Conservation (phyloP, 225 moss, liverwort and hornwort genomes). For the Pleurozium schreberi region DNA sequence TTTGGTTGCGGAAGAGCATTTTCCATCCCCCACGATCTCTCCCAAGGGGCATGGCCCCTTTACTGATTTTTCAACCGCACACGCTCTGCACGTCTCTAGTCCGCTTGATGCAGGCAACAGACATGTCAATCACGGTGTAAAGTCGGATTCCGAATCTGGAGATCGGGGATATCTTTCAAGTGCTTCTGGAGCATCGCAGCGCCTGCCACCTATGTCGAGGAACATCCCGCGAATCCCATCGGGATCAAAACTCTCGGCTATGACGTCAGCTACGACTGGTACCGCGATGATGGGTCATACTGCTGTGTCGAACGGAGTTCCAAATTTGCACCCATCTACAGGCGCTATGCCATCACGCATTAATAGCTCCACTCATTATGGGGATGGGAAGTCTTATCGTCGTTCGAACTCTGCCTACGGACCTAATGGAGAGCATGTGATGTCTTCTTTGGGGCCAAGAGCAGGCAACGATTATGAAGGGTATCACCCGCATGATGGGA, state of each 20-base stretch:
- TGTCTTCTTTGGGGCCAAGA: constrained; percentile 17
- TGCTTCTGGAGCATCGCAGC: constrained; percentile 22
- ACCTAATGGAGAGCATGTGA: constrained; percentile 26
- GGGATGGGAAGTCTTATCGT: constrained; percentile 19
- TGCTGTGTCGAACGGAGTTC: constrained; percentile 21
- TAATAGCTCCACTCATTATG: constrained; percentile 9
- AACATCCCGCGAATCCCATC: constrained; percentile 33
- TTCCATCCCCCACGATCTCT: constrained; percentile 24
- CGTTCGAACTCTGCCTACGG: constrained; percentile 25
- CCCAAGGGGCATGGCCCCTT: constrained; percentile 13
- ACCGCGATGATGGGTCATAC: constrained; percentile 10
- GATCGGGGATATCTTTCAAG: constrained; percentile 15
- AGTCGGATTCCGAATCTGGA: constrained; percentile 16
- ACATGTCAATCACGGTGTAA: neutral
- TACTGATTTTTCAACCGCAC: constrained; percentile 6
- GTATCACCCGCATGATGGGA: constrained; percentile 18
- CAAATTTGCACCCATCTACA: constrained; percentile 9
- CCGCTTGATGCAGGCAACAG: constrained; percentile 7
- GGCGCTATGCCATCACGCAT: constrained; percentile 14
- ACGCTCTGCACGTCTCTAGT: constrained; percentile 2
- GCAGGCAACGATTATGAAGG: constrained; percentile 17
- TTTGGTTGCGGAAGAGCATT: constrained; percentile 15
- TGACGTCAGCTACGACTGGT: constrained; percentile 19
- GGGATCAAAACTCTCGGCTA: constrained; percentile 37
- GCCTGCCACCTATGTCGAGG: constrained; percentile 35